Evolutionary conservation across 2,329 filamentous ascomycete species (phyloP).

Genomic region (Fusarium sp.): DNA sequence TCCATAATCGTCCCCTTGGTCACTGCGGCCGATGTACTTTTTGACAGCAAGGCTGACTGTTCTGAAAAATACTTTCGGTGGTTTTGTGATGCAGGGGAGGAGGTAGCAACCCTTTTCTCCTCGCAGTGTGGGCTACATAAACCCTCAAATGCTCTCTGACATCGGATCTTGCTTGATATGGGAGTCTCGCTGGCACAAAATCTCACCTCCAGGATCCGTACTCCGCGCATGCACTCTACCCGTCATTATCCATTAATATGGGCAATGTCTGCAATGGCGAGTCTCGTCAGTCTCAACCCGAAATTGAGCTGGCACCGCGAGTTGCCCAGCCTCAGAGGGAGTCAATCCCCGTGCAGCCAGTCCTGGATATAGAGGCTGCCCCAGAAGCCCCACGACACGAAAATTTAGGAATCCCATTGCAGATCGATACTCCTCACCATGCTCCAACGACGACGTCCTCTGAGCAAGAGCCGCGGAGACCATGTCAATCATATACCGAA

Average conservation of each 20-base stretch:
- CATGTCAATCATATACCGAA: neutral
- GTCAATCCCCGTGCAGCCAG: neutral
- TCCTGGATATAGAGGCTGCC: neutral
- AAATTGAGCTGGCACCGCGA: neutral
- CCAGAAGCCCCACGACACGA: neutral
- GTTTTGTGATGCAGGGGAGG: neutral
- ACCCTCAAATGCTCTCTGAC: neutral
- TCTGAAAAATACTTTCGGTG: neutral
- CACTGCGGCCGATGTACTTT: neutral
- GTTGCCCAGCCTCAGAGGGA: neutral
- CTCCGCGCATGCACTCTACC: neutral
- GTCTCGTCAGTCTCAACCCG: neutral
- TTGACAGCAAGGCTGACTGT: neutral
- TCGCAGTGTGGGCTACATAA: neutral
- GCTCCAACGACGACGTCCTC: neutral
- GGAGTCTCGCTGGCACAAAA: neutral
- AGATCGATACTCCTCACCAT: neutral
- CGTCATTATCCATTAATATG: neutral
- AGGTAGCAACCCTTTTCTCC: neutral
- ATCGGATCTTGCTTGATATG: neutral
- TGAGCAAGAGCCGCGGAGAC: neutral
- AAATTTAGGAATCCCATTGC: too few relatives aligned
- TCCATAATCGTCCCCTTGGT: neutral
- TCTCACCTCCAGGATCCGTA: too few relatives aligned
- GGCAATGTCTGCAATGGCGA: neutral